These are phyloP conservation scores for Arachis hypogaea DNA, from an alignment of 306 rosid species.

Conservation along the genomic window DNA sequence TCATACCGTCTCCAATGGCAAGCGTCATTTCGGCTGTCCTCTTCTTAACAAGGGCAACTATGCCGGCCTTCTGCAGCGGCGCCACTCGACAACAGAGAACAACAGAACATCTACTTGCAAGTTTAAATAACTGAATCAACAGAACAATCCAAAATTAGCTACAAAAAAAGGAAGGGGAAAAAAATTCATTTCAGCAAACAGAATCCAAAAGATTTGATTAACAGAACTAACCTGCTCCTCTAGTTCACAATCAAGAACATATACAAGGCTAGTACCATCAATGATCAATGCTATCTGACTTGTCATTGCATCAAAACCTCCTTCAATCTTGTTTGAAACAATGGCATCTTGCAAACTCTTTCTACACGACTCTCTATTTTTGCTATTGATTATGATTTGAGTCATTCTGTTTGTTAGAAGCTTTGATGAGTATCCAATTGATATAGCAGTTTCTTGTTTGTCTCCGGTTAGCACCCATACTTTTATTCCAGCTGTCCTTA, in stretches of 20 bases:
- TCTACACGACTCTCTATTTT: conserved; percentile 67
- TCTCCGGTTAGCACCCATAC: conserved; percentile 99
- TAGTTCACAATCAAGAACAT: conserved; percentile 83
- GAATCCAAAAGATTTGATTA: conserved; percentile 6
- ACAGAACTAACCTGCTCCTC: conserved; percentile 71
- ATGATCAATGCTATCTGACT: conserved; percentile 73
- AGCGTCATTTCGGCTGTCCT: conserved; percentile 90
- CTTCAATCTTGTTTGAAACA: conserved; percentile 41
- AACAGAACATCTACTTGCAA: conserved; percentile 76
- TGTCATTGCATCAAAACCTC: conserved; percentile 42
- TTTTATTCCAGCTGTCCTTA: conserved; percentile 78
- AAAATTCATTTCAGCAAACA: conserved; percentile 14
- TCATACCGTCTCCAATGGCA: conserved; percentile 93
- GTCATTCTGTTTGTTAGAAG: conserved; percentile 81
- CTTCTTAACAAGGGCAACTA: conserved; percentile 81
- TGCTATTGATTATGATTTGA: conserved; percentile 76
- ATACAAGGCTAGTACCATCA: conserved; percentile 95
- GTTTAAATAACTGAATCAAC: conserved; percentile 69
- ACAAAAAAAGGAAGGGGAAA: conserved; percentile 24
- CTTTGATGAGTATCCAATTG: conserved; percentile 93
- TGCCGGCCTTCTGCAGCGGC: conserved; percentile 94
- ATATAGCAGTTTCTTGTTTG: conserved; percentile 97
- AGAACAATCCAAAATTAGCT: conserved; percentile 39
- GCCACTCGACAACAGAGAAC: conserved; percentile 99
- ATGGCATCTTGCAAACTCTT: conserved; percentile 78